Percentiles rank a stretch among this genome's conserved stretches.
These are phyloP conservation scores for Mayamaea pseudoterrestris DNA, from an alignment of 108 stramenopile species.

Conservation along the genomic window DNA sequence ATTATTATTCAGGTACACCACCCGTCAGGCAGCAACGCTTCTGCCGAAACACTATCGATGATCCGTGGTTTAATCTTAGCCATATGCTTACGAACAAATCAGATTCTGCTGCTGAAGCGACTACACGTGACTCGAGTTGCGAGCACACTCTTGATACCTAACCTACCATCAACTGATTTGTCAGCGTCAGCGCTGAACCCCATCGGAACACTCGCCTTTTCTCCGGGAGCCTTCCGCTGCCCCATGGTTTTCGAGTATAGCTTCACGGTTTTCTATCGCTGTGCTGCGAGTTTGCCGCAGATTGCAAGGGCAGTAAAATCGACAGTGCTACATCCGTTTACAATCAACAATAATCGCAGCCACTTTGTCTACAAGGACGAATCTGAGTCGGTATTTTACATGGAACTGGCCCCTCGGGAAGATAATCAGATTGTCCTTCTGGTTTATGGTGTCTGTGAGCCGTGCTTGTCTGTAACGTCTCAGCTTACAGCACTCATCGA, in stretches of 20 bases:
- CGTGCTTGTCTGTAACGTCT: constrained; percentile 50
- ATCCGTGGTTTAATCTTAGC: constrained; percentile 11
- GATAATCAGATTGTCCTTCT: constrained; percentile 39
- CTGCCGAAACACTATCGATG: constrained; percentile 15
- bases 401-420: constrained; percentile 35
- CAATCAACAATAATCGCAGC: constrained; percentile 49
- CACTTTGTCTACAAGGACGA: constrained; percentile 74
- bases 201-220: constrained; percentile 1
- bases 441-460: constrained; percentile 44
- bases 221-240: constrained; percentile 30
- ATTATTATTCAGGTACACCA: constrained; percentile 48
- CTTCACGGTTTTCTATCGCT: constrained; percentile 44
- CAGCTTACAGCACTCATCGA: constrained; percentile 51
- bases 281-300: constrained; percentile 33
- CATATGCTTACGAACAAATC: constrained; percentile 50
- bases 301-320: constrained; percentile 40
- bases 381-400: constrained; percentile 55
- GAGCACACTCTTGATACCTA: constrained; percentile 30
- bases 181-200: neutral
- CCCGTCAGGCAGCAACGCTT: constrained; percentile 36
- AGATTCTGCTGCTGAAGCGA: constrained; percentile 44
- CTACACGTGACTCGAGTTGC: constrained; percentile 48
- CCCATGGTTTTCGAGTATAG: constrained; percentile 31
- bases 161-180: constrained; percentile 1
- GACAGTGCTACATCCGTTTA: constrained; percentile 61